Base-by-base conservation (phyloP, 73 alveolate genomes). In the Stentor coeruleus region DNA sequence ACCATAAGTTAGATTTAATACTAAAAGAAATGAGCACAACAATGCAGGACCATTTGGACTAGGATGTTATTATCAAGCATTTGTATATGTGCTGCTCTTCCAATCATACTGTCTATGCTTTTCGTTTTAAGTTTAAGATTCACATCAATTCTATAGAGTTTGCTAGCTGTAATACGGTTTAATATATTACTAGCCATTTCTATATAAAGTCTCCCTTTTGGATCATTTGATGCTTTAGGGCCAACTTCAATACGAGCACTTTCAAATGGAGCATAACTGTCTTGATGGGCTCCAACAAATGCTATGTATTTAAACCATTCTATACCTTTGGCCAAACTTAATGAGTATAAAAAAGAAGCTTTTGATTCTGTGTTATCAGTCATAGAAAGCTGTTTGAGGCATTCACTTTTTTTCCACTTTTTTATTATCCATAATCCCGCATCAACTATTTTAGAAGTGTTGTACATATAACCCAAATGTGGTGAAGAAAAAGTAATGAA, bases 71-170 rank as follows among this genome's bases (percentile, higher is more conserved):
- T 92, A 85, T 97, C 99, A 36, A 97, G 81, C 86, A 97, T 96
- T 90, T 91, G 96, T 33, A 97, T 97, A 86, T 97, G 99, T 15
- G 99, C 99, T 28, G 99, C 93, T 84, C 99, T 92, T 72, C 99
- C 99, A 37, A 97, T 95, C 91, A 96, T 93, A 76, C 95, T 90
- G 86, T 97, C 99, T 0, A 97, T 77, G 76, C 94, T 94, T 91
- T 96, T 96, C 85, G 93, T 98, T 77, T 92, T 89, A 38, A 97
- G 92, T 80, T 89, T 94, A 82, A 97, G 96, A 89, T 97, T 97
- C 74, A 97, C 99, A 88, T 97, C 99, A 20, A 97, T 81, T 89
- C 99, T 85, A 86, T 89, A 92, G 26, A 97, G 82, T 73, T 88
- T 75, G 49, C 90, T 93, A 40, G 92, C 91, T n/a, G 91, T 80